Evolutionary conservation across 2,329 filamentous ascomycete genomes (phyloP).

Genomic region (Atkinsonella texensis): DNA sequence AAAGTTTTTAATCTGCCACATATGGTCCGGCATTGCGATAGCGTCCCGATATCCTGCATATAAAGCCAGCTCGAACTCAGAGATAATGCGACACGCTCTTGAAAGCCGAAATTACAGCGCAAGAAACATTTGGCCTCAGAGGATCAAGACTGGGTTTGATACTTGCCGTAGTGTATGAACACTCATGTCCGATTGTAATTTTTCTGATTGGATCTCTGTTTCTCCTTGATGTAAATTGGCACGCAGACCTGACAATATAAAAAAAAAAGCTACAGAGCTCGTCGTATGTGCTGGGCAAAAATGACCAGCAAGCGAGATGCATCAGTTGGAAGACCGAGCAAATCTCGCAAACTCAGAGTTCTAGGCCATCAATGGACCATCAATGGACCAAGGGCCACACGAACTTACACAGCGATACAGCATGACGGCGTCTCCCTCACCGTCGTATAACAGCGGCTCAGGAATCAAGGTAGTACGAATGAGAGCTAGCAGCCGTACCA

Average conservation of each 20-base stretch:
- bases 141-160: constrained; percentile 5
- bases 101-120: background rate
- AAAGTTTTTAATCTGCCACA: background rate
- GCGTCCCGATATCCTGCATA: background rate
- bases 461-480: constrained; percentile 10
- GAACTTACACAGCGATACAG: constrained; percentile 6
- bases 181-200: background rate
- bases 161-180: constrained; percentile 4
- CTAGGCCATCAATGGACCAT: constrained; percentile 6
- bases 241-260: background rate
- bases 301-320: constrained; percentile 1
- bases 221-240: background rate
- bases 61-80: background rate
- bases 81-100: background rate
- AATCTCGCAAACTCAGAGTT: background rate
- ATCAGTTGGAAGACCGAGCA: background rate
- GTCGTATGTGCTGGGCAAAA: constrained; percentile 5
- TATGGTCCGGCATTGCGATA: background rate
- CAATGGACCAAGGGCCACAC: constrained; percentile 5
- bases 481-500: constrained; percentile 13
- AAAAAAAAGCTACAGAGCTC: background rate
- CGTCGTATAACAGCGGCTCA: constrained; percentile 11
- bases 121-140: constrained; percentile 5
- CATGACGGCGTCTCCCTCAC: constrained; percentile 4
- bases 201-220: background rate